Conservation (phyloP, 345 rosid species). For the Dimocarpus longan region DNA sequence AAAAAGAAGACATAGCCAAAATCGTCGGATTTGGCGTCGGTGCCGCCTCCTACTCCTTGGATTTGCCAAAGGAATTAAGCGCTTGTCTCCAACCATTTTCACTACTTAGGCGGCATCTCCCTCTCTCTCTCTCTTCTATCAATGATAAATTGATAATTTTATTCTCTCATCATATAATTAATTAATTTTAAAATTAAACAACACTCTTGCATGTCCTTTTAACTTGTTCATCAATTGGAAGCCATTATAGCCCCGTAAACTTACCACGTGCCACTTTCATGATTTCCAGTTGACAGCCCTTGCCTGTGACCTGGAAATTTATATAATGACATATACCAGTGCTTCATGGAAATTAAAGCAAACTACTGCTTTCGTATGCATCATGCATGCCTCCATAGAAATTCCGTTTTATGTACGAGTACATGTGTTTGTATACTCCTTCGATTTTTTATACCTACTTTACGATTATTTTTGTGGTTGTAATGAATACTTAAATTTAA, state of each 20-base stretch:
- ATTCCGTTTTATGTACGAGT: neutral
- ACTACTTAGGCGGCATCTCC: conserved; percentile 23
- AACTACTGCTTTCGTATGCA: neutral
- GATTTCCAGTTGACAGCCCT: neutral
- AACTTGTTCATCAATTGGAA: neutral
- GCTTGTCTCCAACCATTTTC: conserved; percentile 37
- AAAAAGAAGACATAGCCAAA: conserved; percentile 37
- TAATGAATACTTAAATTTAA: too few species aligned
- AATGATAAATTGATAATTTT: too few species aligned
- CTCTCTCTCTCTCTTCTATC: neutral
- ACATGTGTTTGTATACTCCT: too few species aligned
- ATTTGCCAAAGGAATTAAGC: conserved; percentile 47
- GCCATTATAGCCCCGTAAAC: neutral
- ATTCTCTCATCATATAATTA: neutral
- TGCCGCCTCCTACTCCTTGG: conserved; percentile 60
- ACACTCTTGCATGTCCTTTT: neutral
- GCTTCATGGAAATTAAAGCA: neutral
- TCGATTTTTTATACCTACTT: too few species aligned
- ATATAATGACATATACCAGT: neutral
- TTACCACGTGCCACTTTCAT: neutral
- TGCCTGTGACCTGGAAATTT: neutral
- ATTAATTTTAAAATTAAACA: neutral
- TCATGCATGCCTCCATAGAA: conserved; percentile 3
- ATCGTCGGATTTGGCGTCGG: conserved; percentile 57
- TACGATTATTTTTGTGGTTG: too few species aligned